Percentiles rank a stretch among this genome's conserved stretches.
Evolutionary conservation across 495 filamentous ascomycete species (phyloP).

Genomic region (Chaetomium tenue): DNA sequence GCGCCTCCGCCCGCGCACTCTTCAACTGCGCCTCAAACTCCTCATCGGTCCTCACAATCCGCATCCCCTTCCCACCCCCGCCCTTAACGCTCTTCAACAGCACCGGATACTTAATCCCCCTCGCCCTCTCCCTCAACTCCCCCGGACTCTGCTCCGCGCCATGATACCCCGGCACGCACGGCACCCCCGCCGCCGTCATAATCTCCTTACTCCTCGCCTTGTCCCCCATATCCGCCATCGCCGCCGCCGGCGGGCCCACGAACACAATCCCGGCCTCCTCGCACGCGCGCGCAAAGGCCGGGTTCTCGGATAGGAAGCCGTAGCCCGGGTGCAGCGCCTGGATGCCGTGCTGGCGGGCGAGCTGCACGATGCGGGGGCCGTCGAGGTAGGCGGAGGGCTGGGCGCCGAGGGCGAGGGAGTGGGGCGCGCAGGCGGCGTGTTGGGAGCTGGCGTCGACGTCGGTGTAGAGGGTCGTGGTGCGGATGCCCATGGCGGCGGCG

Average conservation of each 20-base stretch:
- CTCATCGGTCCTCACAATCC: conserved; percentile 71
- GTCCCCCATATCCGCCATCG: conserved; percentile 97
- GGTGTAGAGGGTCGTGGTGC: conserved; percentile 92
- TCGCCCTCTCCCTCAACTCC: conserved; percentile 69
- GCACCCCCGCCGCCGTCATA: conserved; percentile 89
- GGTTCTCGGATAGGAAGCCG: conserved; percentile 95
- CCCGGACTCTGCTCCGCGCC: conserved; percentile 75
- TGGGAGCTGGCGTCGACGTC: conserved; percentile 84
- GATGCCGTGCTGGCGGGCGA: conserved; percentile 81
- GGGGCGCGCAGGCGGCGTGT: conserved; percentile 81
- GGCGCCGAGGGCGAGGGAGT: conserved; percentile 80
- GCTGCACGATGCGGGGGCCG: conserved; percentile 82
- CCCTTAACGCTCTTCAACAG: conserved; percentile 96
- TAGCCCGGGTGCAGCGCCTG: conserved; percentile 94
- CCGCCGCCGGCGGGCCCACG: conserved; percentile 86
- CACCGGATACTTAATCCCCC: conserved; percentile 84
- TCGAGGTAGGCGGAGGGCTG: conserved; percentile 80
- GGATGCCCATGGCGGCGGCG: conserved; percentile 82
- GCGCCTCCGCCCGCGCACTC: conserved; percentile 86
- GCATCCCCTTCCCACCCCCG: conserved; percentile 98
- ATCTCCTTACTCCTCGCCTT: conserved; percentile 91
- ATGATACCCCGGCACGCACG: conserved; percentile 95
- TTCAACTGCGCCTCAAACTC: conserved; percentile 80
- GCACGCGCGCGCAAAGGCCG: conserved; percentile 83
- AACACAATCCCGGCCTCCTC: conserved; percentile 89